A percentile compares a stretch with the other conserved stretches of the same genome.
phyloP scores from a whole-genome alignment of 2,329 filamentous ascomycete genomes.

The Neoscytalidium dimidiatum region DNA sequence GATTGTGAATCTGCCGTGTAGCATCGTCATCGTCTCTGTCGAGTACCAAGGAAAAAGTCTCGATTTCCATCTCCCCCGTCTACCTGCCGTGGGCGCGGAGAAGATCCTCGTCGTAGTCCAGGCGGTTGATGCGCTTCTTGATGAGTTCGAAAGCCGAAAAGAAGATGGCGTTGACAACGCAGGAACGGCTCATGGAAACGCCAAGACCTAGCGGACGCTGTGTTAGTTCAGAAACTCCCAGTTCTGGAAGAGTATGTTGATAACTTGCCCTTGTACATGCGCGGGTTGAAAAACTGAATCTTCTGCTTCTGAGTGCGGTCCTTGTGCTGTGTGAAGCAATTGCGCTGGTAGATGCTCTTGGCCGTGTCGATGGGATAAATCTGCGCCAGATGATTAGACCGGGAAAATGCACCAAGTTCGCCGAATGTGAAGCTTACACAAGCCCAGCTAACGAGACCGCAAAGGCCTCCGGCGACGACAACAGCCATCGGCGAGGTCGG shows the following conservation, averaged over 20 bases:
- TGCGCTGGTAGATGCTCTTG: conserved; percentile 83
- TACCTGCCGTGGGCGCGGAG: conserved; percentile 15
- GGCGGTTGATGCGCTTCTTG: conserved; percentile 60
- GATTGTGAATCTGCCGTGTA: too few relatives aligned
- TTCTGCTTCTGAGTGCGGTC: conserved; percentile 61
- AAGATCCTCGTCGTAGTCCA: conserved; percentile 39
- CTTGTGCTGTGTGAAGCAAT: conserved; percentile 69
- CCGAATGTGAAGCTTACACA: conserved; percentile 39
- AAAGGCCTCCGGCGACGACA: conserved; percentile 75
- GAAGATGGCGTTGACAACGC: conserved; percentile 84
- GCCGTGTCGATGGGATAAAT: conserved; percentile 72
- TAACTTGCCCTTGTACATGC: conserved; percentile 72
- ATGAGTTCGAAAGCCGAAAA: conserved; percentile 85
- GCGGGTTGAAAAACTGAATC: conserved; percentile 74
- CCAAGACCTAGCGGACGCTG: conserved; percentile 56
- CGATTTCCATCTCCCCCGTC: too few relatives aligned
- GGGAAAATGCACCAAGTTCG: not conserved
- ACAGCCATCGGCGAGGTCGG: conserved; percentile 81
- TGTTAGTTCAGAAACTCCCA: not conserved
- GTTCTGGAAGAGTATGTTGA: too few relatives aligned
- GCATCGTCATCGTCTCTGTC: too few relatives aligned
- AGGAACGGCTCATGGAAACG: conserved; percentile 81
- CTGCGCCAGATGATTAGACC: conserved; percentile 27
- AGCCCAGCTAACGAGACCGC: conserved; percentile 82
- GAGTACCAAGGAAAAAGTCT: too few relatives aligned